These are phyloP conservation scores for Sporisorium exsertum DNA, from an alignment of 1,284 basidiomycete species.

Conservation along the genomic window DNA sequence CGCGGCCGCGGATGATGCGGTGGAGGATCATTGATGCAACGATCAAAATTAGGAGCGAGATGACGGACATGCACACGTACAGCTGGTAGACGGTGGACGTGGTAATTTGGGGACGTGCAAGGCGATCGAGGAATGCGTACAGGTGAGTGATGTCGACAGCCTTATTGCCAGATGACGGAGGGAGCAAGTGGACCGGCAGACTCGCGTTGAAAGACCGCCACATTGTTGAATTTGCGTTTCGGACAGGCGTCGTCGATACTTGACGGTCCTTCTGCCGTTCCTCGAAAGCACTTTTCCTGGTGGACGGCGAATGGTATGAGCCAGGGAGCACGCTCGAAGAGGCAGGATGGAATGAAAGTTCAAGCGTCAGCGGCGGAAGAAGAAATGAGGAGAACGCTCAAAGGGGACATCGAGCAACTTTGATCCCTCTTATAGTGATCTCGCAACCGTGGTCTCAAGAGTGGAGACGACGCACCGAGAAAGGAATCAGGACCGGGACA, in stretches of 20 bases:
- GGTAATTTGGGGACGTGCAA: conserved; percentile 16
- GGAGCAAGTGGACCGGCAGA: conserved; percentile 23
- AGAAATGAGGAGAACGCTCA: background rate
- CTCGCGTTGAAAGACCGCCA: conserved; percentile 15
- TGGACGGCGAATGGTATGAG: background rate
- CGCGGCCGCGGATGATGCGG: conserved; percentile 20
- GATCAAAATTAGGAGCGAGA: background rate
- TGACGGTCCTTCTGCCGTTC: background rate
- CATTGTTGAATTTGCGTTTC: conserved; percentile 4
- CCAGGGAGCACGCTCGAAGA: background rate
- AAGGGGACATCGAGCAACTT: background rate
- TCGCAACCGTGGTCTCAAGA: background rate
- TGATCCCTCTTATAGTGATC: background rate
- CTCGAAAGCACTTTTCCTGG: background rate
- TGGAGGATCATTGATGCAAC: conserved; percentile 9
- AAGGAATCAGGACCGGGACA: too few relatives aligned
- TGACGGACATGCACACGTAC: conserved; percentile 9
- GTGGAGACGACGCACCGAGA: background rate
- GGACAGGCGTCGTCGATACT: background rate
- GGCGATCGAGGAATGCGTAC: conserved; percentile 12
- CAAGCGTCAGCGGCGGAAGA: too few relatives aligned
- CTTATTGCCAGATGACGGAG: conserved; percentile 10
- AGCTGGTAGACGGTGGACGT: conserved; percentile 12
- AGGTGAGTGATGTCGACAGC: conserved; percentile 12
- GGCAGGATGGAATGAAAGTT: background rate